Conservation (phyloP, 2,329 filamentous ascomycete species). For the Diplocarpon mali region DNA sequence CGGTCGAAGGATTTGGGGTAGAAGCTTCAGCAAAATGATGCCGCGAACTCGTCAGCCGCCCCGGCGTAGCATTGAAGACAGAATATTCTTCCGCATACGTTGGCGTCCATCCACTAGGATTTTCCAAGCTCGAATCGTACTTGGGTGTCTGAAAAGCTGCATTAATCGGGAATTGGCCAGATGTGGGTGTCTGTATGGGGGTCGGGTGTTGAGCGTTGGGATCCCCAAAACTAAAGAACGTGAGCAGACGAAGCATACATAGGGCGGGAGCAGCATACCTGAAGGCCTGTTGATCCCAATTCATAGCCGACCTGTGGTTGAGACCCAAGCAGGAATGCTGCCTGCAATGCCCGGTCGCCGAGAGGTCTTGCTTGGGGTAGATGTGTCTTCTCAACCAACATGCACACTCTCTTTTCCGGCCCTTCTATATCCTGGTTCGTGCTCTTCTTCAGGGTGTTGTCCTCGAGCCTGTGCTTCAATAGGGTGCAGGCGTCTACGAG, state of each 20-base stretch:
- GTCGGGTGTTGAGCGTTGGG: slow-evolving; percentile 50
- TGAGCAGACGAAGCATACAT: slow-evolving; percentile 27
- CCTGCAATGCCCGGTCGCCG: slow-evolving; percentile 9
- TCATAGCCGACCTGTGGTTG: slow-evolving; percentile 43
- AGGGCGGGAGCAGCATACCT: slow-evolving; percentile 32
- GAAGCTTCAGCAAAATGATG: slow-evolving; percentile 21
- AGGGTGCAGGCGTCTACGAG: too few relatives aligned
- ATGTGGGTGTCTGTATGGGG: slow-evolving; percentile 45
- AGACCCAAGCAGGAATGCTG: slow-evolving; percentile 17
- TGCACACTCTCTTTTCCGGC: slow-evolving; percentile 11
- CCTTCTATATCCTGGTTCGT: not conserved
- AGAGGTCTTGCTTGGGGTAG: not conserved
- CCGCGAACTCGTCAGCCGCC: slow-evolving; percentile 35
- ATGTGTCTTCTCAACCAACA: slow-evolving; percentile 4
- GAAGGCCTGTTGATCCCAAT: slow-evolving; percentile 44
- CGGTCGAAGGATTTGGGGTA: slow-evolving; percentile 13
- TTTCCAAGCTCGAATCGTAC: slow-evolving; percentile 36
- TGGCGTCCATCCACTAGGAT: slow-evolving; percentile 45
- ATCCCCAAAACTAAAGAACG: slow-evolving; percentile 45
- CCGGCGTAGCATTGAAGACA: slow-evolving; percentile 51
- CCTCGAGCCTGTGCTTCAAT: too few relatives aligned
- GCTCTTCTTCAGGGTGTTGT: too few relatives aligned
- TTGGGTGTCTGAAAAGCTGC: slow-evolving; percentile 44
- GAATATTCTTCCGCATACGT: slow-evolving; percentile 54
- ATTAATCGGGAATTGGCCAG: slow-evolving; percentile 41